A percentile compares a stretch with the other conserved stretches of the same genome.
phyloP scores from a whole-genome alignment of 257 asterid genomes.

The Henckelia pumila region DNA sequence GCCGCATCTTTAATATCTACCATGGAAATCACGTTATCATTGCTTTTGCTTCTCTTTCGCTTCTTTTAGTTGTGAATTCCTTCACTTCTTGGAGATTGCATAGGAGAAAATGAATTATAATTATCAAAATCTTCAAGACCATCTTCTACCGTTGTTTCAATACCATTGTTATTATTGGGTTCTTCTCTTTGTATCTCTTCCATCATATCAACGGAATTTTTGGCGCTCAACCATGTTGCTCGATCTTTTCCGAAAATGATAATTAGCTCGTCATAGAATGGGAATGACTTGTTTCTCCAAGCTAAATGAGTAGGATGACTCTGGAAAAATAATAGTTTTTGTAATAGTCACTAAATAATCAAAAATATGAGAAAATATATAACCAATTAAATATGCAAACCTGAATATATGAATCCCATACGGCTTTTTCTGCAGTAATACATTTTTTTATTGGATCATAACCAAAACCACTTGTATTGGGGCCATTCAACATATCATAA shows the following conservation, averaged over 20 bases:
- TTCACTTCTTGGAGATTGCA: background rate
- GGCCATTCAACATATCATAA: slow-evolving; percentile 10
- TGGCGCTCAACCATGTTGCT: background rate
- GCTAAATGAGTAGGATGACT: background rate
- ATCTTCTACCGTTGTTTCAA: background rate
- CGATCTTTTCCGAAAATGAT: slow-evolving; percentile 1
- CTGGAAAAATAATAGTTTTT: background rate
- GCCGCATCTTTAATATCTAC: too few relatives aligned
- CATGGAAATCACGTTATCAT: too few relatives aligned
- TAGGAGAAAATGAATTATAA: background rate
- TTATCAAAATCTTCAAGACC: background rate
- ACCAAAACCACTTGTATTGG: background rate
- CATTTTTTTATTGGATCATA: background rate
- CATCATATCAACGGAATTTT: too few relatives aligned
- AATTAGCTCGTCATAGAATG: slow-evolving; percentile 5
- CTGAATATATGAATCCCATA: slow-evolving; percentile 19
- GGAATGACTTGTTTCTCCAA: slow-evolving; percentile 2
- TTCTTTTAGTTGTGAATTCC: background rate
- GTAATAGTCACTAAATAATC: background rate
- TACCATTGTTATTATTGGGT: background rate
- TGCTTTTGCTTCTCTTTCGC: too few relatives aligned
- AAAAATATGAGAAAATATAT: too few relatives aligned
- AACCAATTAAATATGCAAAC: background rate
- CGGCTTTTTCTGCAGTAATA: slow-evolving; percentile 3
- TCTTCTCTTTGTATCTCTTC: too few relatives aligned